Base-by-base conservation (phyloP, 2,329 filamentous ascomycete species). In the Sporothrix dimorphospora region DNA sequence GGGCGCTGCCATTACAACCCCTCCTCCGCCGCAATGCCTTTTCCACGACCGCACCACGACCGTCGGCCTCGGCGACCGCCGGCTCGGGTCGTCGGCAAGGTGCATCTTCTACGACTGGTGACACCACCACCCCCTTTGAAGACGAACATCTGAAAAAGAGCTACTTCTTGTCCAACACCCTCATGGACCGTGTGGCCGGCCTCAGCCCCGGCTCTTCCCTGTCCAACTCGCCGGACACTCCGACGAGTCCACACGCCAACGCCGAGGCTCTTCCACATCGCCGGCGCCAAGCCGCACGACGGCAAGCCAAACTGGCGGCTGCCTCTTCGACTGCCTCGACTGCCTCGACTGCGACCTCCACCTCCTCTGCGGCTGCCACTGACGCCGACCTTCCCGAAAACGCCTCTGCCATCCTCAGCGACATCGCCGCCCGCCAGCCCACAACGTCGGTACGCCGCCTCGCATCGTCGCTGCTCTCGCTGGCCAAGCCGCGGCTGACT, bases 401-500 rank as follows among this genome's bases (percentile, higher is more conserved):
- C 71, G 78, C 80, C 24, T 90, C 89, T 4, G 86, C 88, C 4
- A 80, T 85, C 19, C 84, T 91, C 27, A 84, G 88, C 51, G 83
- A 82, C 66, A 82, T 81, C 65, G 89, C 85, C 71, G 86, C 84
- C 63, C 81, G 81, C 66, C 85, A 84, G 71, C 87, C 83, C 9
- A 79, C 81, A 8, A 79, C 83, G 75, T 89, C 89, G 19, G 72
- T 88, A 69, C 87, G 87, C 30, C 92, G 94, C 72, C 87, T 89
- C 71, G 79, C 96, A 75, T 92, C 94, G 27, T 90, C 93, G 40
- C 94, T 94, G 77, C 90, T 99, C 75, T 93, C 96, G 34, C 90
- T 99, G 76, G 92, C 94, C n/a, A 99, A 99, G 80, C 96, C 96
- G 3, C 94, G 95, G 70, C 89, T 99, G 66, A 95, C 94, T 8